These are phyloP conservation scores for Ogataea corticis DNA, from an alignment of 805 yeast species.

Conservation along the genomic window DNA sequence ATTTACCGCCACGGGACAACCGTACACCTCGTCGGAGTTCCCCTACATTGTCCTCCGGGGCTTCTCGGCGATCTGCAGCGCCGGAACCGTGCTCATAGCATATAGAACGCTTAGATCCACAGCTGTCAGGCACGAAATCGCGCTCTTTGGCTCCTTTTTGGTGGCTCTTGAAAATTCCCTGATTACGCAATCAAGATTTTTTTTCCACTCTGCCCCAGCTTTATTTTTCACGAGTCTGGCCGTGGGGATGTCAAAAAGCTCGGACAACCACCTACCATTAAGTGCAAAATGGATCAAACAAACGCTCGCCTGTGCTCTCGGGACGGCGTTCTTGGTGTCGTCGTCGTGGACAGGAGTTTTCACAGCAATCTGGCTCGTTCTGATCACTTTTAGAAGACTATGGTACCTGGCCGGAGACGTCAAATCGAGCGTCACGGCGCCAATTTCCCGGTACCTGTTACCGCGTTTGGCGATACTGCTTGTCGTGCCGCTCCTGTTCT, in stretches of 20 bases:
- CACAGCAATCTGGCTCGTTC: slow-evolving; percentile 62
- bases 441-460: slow-evolving; percentile 40
- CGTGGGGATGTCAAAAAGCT: slow-evolving; percentile 31
- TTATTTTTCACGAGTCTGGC: slow-evolving; percentile 48
- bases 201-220: slow-evolving; percentile 47
- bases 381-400: slow-evolving; percentile 46
- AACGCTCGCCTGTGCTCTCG: slow-evolving; percentile 47
- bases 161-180: slow-evolving; percentile 65
- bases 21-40: slow-evolving; percentile 24
- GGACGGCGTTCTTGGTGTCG: slow-evolving; percentile 56
- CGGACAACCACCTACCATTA: slow-evolving; percentile 41
- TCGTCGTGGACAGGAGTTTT: slow-evolving; percentile 72
- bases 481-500: slow-evolving; percentile 57
- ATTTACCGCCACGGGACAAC: slow-evolving; percentile 54
- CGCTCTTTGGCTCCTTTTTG: slow-evolving; percentile 52
- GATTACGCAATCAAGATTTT: slow-evolving; percentile 58
- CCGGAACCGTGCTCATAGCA: slow-evolving; percentile 50
- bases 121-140: slow-evolving; percentile 51
- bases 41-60: slow-evolving; percentile 59
- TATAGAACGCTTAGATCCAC: slow-evolving; percentile 56
- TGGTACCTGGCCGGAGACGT: slow-evolving; percentile 78
- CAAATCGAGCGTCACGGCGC: slow-evolving; percentile 38
- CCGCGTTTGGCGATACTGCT: slow-evolving; percentile 45
- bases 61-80: slow-evolving; percentile 57
- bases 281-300: slow-evolving; percentile 52